Percentiles rank a stretch among this genome's conserved stretches.
phyloP scores from a whole-genome alignment of 805 yeast genomes.

The Kurtzmaniella cleridarum region DNA sequence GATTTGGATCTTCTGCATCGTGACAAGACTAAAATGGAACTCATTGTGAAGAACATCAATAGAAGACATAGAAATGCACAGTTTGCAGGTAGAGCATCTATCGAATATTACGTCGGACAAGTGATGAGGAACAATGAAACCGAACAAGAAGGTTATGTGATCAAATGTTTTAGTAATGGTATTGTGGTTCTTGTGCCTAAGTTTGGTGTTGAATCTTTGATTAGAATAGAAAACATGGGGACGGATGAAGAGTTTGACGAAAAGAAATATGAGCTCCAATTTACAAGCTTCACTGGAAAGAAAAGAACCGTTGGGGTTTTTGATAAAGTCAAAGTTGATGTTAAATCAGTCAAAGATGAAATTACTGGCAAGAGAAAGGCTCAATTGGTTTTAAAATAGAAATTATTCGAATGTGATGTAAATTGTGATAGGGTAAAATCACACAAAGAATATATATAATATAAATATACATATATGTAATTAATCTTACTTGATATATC shows the following conservation, averaged over 20 bases:
- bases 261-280: conserved; percentile 63
- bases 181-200: conserved; percentile 91
- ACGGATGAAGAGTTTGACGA: conserved; percentile 64
- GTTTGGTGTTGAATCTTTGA: conserved; percentile 92
- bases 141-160: conserved; percentile 82
- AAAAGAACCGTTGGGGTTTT: conserved; percentile 61
- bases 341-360: conserved; percentile 77
- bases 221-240: conserved; percentile 71
- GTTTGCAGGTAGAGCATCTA: conserved; percentile 97
- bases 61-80: conserved; percentile 96
- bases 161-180: conserved; percentile 91
- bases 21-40: conserved; percentile 85
- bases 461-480: too few species aligned
- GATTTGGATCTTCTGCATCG: conserved; percentile 74
- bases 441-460: neutral
- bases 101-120: conserved; percentile 97
- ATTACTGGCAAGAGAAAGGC: conserved; percentile 91
- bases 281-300: conserved; percentile 43
- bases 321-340: conserved; percentile 79
- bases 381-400: conserved; percentile 54
- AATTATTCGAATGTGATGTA: too few species aligned
- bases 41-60: conserved; percentile 83
- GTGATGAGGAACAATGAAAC: conserved; percentile 84
- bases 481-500: too few species aligned
- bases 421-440: neutral